Evolutionary conservation across 805 yeast genomes (phyloP), one percentile per base, ranked within the genome.

Genomic region (Metschnikowia peoriensis): DNA sequence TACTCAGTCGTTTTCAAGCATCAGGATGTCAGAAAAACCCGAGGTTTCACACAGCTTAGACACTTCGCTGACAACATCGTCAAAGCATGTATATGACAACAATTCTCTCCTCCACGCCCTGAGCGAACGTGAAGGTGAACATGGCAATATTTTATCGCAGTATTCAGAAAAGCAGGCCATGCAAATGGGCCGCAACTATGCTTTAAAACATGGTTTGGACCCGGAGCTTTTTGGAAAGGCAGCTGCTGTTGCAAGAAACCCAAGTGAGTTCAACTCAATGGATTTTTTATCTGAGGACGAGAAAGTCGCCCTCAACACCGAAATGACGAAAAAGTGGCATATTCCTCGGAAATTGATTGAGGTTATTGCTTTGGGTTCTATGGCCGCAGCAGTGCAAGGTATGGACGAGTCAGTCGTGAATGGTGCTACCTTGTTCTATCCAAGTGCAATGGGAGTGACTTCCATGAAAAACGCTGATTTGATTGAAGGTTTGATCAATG

Each of bases 381-480:
- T 84, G 74, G 83, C 88, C 48, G 86, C 88, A 4, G 84, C 86
- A 6, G 87, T 84, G 40, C 90, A 85, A 63, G 90, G 90, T 49
- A 83, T 83, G 88, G 90, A 85, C 65, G 88, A 85, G 64, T 79
- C 88, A 7, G 89, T 84, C 9, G 71, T 83, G 53, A 84, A 85
- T 56, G 90, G 89, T 38, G 89, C 89, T 22, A 81, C 79, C 45
- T 64, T 84, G 27, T 80, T 77, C 56, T 86, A 83, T 65, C 88
- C 88, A 1, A 50, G 57, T 1, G 77, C 71, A 22, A 75, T 86
- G 64, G 85, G 84, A 2, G 73, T 86, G 42, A 52, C 53, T 22
- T 50, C 52, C 3, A 54, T 66, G 64, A 72, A 76, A 44, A 71
- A 78, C 44, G 76, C 82, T 42, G 78, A 79, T 47, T 81, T 86